Percentiles rank a stretch among this genome's conserved stretches.
phyloP scores from a whole-genome alignment of 495 filamentous ascomycete species.

The Pyrenula massariospora region DNA sequence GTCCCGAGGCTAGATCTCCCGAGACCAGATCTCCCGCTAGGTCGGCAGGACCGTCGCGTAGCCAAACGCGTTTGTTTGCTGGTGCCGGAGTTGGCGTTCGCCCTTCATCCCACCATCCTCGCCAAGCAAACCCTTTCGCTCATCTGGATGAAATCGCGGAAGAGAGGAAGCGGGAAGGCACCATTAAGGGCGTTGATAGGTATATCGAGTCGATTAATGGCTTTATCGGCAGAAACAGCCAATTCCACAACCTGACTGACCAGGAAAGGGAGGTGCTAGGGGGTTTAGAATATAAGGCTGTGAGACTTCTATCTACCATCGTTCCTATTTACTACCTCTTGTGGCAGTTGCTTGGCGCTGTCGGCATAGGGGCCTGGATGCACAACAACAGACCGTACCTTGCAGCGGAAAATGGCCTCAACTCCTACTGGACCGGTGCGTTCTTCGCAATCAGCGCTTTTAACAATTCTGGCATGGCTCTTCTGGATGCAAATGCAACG shows the following conservation, averaged over 20 bases:
- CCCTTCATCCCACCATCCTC: conserved; percentile 29
- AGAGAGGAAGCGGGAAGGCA: conserved; percentile 12
- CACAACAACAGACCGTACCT: conserved; percentile 43
- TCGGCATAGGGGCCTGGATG: conserved; percentile 66
- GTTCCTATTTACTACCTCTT: conserved; percentile 65
- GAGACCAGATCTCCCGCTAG: too few species aligned
- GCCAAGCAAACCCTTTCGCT: conserved; percentile 13
- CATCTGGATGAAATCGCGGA: conserved; percentile 10
- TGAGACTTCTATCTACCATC: conserved; percentile 56
- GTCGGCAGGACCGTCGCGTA: background rate
- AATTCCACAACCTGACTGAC: conserved; percentile 56
- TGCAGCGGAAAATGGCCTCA: conserved; percentile 54
- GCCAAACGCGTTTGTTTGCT: conserved; percentile 30
- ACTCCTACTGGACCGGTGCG: conserved; percentile 43
- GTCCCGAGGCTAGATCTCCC: background rate
- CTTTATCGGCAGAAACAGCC: conserved; percentile 54
- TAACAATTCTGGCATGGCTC: conserved; percentile 78
- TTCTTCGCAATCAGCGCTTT: conserved; percentile 57
- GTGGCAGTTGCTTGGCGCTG: conserved; percentile 58
- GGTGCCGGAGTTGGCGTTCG: conserved; percentile 44
- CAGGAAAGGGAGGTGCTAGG: conserved; percentile 63
- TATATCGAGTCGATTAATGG: conserved; percentile 28
- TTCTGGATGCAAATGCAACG: conserved; percentile 72
- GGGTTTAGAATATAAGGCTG: conserved; percentile 69
- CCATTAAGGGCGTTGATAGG: conserved; percentile 21